Conservation (phyloP, 768 basidiomycete genomes). For the Lactifluus pinguis region DNA sequence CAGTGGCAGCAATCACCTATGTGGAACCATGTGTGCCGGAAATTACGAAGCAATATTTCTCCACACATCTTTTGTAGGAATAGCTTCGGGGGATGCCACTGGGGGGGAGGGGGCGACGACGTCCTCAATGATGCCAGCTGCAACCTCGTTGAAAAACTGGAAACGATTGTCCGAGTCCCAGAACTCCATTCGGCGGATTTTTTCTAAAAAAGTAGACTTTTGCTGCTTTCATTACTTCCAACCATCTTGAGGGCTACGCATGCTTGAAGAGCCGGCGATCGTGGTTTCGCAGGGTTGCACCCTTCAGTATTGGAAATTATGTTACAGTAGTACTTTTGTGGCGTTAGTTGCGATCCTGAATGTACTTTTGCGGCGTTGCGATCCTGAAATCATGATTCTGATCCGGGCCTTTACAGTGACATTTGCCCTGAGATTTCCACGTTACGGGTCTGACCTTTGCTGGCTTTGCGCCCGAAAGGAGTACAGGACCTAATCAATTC, state of each 20-base stretch:
- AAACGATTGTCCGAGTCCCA: background rate
- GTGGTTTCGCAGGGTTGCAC: background rate
- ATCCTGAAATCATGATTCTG: slow-evolving; percentile 4
- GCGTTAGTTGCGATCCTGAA: no score
- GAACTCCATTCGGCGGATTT: no score
- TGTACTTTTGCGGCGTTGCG: background rate
- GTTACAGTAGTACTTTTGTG: background rate
- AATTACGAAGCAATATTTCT: background rate
- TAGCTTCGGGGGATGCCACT: background rate
- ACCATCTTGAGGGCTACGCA: background rate
- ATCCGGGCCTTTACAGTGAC: background rate
- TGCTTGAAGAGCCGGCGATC: background rate
- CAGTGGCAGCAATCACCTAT: background rate
- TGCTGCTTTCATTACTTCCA: background rate
- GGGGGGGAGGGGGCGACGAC: background rate
- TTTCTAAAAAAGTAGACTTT: no score
- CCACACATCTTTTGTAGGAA: background rate
- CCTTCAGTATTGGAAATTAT: background rate
- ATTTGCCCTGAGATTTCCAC: background rate
- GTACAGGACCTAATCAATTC: no score
- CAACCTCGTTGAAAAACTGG: background rate
- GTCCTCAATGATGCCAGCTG: background rate
- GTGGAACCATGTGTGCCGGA: background rate
- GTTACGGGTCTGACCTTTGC: background rate
- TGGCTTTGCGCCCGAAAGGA: background rate